Evolutionary conservation across 805 yeast genomes (phyloP).

Genomic region (Cyberlindnera bimundalis): DNA sequence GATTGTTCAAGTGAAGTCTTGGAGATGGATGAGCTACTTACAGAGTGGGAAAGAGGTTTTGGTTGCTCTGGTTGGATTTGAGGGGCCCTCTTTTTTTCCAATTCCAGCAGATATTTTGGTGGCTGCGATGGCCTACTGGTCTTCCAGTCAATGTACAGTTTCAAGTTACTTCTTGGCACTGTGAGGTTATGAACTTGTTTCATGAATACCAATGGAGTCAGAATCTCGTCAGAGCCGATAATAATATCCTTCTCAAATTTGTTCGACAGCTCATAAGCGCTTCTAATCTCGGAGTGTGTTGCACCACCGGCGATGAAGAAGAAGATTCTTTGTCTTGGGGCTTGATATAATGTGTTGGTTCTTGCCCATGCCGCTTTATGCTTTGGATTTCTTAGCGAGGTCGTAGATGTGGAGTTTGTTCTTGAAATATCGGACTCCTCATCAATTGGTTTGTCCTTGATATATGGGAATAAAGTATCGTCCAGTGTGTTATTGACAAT

Average conservation of each 20-base stretch:
- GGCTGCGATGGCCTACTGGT: slow-evolving; percentile 34
- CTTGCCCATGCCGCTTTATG: slow-evolving; percentile 79
- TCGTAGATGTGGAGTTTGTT: slow-evolving; percentile 33
- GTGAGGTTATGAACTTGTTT: slow-evolving; percentile 36
- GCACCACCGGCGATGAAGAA: slow-evolving; percentile 88
- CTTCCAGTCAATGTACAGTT: slow-evolving; percentile 36
- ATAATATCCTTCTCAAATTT: slow-evolving; percentile 67
- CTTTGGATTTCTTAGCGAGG: slow-evolving; percentile 64
- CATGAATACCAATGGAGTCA: slow-evolving; percentile 48
- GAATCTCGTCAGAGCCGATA: slow-evolving; percentile 74
- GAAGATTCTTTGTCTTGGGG: slow-evolving; percentile 63
- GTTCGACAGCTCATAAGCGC: slow-evolving; percentile 66
- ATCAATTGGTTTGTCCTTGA: slow-evolving; percentile 67
- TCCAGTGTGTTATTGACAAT: slow-evolving; percentile 51
- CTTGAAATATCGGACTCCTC: slow-evolving; percentile 33
- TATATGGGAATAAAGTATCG: slow-evolving; percentile 64
- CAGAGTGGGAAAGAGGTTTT: slow-evolving; percentile 4
- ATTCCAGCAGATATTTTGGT: slow-evolving; percentile 44
- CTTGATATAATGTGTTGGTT: slow-evolving; percentile 32
- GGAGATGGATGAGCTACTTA: slow-evolving; percentile 1
- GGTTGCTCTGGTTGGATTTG: slow-evolving; percentile 9
- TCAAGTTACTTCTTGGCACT: slow-evolving; percentile 38
- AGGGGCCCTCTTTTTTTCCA: slow-evolving; percentile 23
- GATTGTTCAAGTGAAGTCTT: slow-evolving; percentile 5
- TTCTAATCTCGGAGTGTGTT: slow-evolving; percentile 76